A percentile compares a stretch with the other conserved stretches of the same genome.
These are phyloP conservation scores for Geotrichum australiense DNA, from an alignment of 1,139 yeast genomes.

Conservation along the genomic window DNA sequence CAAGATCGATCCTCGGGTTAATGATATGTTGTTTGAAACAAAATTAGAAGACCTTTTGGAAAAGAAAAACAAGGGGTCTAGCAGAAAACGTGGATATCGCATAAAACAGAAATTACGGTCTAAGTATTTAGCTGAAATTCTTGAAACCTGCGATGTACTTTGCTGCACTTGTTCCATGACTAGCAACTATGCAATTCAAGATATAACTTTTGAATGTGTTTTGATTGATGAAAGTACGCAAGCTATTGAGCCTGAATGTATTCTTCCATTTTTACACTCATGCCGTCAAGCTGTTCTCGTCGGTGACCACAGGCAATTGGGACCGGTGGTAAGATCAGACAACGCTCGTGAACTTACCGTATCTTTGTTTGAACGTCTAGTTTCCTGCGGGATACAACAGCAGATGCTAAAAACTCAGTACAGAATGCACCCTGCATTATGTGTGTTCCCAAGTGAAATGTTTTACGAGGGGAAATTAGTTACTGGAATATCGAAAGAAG, in stretches of 20 bases:
- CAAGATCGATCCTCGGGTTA: too few species aligned
- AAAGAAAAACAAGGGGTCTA: too few species aligned
- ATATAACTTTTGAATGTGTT: constrained; percentile 83
- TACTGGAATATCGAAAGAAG: constrained; percentile 71
- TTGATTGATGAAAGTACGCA: constrained; percentile 97
- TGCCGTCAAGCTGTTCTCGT: constrained; percentile 90
- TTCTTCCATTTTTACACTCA: constrained; percentile 89
- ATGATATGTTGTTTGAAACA: too few species aligned
- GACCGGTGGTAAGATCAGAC: constrained; percentile 92
- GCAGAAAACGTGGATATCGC: too few species aligned
- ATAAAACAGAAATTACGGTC: too few species aligned
- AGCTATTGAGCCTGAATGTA: constrained; percentile 85
- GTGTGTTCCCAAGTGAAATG: constrained; percentile 74
- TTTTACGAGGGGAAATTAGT: constrained; percentile 68
- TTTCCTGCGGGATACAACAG: constrained; percentile 76
- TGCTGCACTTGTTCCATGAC: constrained; percentile 93
- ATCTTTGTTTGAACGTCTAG: constrained; percentile 90
- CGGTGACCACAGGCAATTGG: constrained; percentile 97
- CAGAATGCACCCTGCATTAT: constrained; percentile 94
- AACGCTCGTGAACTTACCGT: constrained; percentile 84
- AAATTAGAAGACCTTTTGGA: too few species aligned
- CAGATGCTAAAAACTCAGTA: constrained; percentile 84
- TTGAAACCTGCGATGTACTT: constrained; percentile 74
- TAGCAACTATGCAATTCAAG: constrained; percentile 77
- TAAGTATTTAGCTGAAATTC: too few species aligned